Conservation (phyloP, 1,284 basidiomycete species). For the Ganoderma resinaceum region DNA sequence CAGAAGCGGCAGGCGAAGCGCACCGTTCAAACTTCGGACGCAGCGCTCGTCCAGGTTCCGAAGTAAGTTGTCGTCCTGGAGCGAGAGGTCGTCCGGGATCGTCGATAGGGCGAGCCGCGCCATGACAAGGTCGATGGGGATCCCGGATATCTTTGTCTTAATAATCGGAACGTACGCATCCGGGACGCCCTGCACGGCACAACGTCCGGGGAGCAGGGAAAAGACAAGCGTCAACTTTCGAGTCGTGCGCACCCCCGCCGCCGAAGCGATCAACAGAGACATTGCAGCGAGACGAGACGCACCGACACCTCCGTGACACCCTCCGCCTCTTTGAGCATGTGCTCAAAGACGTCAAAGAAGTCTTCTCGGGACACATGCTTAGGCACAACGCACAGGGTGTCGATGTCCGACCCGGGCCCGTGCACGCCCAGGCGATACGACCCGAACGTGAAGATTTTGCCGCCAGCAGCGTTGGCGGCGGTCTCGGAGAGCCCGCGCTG, state of each 20-base stretch:
- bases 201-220: neutral
- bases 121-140: constrained; percentile 95
- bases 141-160: constrained; percentile 90
- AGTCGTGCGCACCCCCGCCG: neutral
- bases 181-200: constrained; percentile 78
- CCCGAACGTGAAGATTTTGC: constrained; percentile 99
- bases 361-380: constrained; percentile 96
- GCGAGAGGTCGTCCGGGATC: constrained; percentile 90
- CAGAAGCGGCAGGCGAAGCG: constrained; percentile 30
- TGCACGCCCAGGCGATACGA: constrained; percentile 97
- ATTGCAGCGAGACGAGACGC: constrained; percentile 43
- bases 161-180: constrained; percentile 97
- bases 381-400: constrained; percentile 98
- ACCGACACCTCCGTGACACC: constrained; percentile 93
- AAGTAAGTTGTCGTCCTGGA: constrained; percentile 92
- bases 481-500: constrained; percentile 86
- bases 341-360: constrained; percentile 93
- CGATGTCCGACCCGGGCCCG: constrained; percentile 96
- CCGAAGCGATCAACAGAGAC: neutral
- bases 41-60: constrained; percentile 95
- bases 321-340: constrained; percentile 87
- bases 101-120: constrained; percentile 84
- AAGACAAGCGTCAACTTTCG: constrained; percentile 3
- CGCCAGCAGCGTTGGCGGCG: constrained; percentile 87
- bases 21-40: constrained; percentile 93